Conservation (phyloP, 163 green algal species). For the Chloromonas sp. region DNA sequence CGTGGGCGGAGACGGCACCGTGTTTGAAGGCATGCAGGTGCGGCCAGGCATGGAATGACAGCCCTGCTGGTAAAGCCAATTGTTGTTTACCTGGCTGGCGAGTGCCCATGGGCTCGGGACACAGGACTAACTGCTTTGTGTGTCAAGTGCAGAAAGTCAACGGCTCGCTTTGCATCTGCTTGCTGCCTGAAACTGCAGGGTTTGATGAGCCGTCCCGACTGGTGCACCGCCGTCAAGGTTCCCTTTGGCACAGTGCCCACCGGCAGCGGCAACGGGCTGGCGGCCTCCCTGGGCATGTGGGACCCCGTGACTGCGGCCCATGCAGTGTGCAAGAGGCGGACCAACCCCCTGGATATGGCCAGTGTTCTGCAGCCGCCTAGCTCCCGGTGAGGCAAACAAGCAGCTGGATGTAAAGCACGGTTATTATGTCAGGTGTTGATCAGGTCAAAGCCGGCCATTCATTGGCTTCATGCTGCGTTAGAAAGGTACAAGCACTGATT, state of each 20-base stretch:
- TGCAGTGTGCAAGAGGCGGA: constrained; percentile 12
- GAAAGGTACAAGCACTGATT: too few relatives aligned
- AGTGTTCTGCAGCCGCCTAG: constrained; percentile 30
- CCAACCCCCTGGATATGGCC: constrained; percentile 29
- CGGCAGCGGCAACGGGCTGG: constrained; percentile 68
- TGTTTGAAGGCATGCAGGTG: constrained; percentile 59
- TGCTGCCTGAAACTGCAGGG: constrained; percentile 35
- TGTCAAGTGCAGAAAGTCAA: too few relatives aligned
- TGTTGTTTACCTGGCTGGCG: too few relatives aligned
- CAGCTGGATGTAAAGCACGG: neutral
- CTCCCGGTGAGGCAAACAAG: neutral
- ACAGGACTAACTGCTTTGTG: too few relatives aligned
- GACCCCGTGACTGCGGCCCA: constrained; percentile 38
- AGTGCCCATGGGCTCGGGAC: too few relatives aligned
- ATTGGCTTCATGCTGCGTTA: too few relatives aligned
- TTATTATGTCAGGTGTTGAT: neutral
- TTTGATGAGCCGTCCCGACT: constrained; percentile 56
- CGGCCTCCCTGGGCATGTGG: constrained; percentile 55
- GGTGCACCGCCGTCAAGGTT: constrained; percentile 32
- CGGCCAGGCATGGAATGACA: neutral
- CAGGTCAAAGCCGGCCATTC: too few relatives aligned
- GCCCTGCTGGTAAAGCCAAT: neutral
- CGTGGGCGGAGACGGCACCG: constrained; percentile 51
- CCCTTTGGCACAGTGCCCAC: constrained; percentile 53
- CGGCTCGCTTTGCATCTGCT: too few relatives aligned